Base-by-base conservation (phyloP, 2,329 filamentous ascomycete species). In the Epichloe brachyelytri region DNA sequence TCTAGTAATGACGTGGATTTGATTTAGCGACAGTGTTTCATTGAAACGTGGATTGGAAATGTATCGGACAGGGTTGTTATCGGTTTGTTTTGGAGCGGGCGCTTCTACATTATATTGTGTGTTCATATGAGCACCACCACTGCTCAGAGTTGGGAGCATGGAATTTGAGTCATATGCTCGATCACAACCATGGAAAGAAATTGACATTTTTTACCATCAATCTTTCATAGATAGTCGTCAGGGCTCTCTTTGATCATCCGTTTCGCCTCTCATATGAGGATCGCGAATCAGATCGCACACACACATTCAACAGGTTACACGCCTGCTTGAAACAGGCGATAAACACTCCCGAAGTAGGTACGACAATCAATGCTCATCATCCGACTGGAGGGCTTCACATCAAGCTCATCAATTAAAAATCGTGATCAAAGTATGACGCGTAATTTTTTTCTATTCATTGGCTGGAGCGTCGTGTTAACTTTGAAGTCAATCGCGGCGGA, bases 171-270 rank as follows among this genome's bases (percentile, higher is more conserved):
- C 30, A 30, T 4, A 11, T 11, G 8, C 10, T 30, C 30, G 1
- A 30, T 30, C 8, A 4, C 3, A 30, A 11, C 30, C 30, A 30
- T 30, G 30, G 10, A 30, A 30, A 11, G 30, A 10, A 10, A 30
- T 30, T 10, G 30, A 30, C 17, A 20, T 17, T 15, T 41, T 20
- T 14, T 43, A 20, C 5, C 6, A 11, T 3, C 7, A 20, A n/a
- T 12, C 6, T 46, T 22, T 20, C 17, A 6, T 14, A 4, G 14
- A 34, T 57, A 53, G 61, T 65, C 62, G 64, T 66, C 63, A 66
- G 63, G 51, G 63, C 63, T 66, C 63, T 81, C 78, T 80, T 81
- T 80, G 73, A 70, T 79, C 76, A 46, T 52, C 52, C 33, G 36
- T 22, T 37, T 47, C 38, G 37, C 46, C 10, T 14, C 20, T 7